Evolutionary conservation across 2,329 filamentous ascomycete species (phyloP).

Genomic region (Cercospora sesami): DNA sequence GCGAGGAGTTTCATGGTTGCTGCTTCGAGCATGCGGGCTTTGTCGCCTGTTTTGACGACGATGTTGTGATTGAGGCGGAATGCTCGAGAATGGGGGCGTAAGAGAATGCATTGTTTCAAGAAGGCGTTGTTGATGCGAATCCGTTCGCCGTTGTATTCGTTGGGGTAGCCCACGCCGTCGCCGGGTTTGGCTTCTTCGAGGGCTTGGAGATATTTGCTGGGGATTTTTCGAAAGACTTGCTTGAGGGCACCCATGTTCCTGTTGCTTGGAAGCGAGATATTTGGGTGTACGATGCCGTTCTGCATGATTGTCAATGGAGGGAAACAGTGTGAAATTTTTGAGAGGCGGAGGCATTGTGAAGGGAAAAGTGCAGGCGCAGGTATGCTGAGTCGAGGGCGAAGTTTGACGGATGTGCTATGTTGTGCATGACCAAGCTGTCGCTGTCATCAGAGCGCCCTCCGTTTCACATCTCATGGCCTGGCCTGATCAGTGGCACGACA

Average conservation of each 20-base stretch:
- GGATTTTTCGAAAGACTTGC: slow-evolving; percentile 3
- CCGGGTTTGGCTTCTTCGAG: slow-evolving; percentile 15
- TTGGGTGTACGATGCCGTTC: not conserved
- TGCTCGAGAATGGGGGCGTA: slow-evolving; percentile 11
- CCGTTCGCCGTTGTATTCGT: slow-evolving; percentile 9
- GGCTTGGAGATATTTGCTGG: slow-evolving; percentile 4
- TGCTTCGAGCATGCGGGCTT: slow-evolving; percentile 10
- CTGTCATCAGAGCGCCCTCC: not conserved
- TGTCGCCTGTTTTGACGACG: slow-evolving; percentile 10
- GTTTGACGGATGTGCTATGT: not conserved
- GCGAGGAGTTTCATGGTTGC: slow-evolving; percentile 10
- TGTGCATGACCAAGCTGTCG: not conserved
- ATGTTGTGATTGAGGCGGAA: slow-evolving; percentile 5
- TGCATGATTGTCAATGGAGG: not conserved
- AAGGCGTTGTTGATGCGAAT: slow-evolving; percentile 12
- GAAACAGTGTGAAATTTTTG: not conserved
- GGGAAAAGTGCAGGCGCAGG: not conserved
- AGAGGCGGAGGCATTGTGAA: not conserved
- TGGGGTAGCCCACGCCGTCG: slow-evolving; percentile 12
- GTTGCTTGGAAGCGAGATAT: not conserved
- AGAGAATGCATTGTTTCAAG: slow-evolving; percentile 14
- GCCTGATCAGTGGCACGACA: not conserved
- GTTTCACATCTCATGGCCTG: not conserved
- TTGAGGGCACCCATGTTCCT: slow-evolving; percentile 3
- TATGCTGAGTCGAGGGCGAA: not conserved